A percentile compares a stretch with the other conserved stretches of the same genome.
Evolutionary conservation across 2,329 filamentous ascomycete species (phyloP).

Genomic region (Pyricularia grisea): DNA sequence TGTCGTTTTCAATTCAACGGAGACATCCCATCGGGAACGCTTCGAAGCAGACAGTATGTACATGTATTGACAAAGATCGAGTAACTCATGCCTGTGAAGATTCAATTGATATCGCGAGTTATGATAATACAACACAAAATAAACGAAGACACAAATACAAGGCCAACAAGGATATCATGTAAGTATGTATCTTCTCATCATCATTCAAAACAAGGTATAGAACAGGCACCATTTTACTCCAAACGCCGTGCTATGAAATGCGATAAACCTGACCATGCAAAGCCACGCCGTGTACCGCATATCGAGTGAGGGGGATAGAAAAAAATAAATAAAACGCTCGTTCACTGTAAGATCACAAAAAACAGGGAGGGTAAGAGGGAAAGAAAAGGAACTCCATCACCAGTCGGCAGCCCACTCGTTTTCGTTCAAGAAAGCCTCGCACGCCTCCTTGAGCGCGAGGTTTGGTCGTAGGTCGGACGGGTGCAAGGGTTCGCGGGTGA

Average conservation of each 20-base stretch:
- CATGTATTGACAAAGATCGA: too few relatives aligned
- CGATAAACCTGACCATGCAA: not conserved
- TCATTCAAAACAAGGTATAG: not conserved
- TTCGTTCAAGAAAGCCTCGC: constrained; percentile 72
- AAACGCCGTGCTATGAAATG: constrained; percentile 4
- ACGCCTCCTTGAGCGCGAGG: constrained; percentile 66
- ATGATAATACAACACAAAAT: not conserved
- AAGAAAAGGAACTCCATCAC: constrained; percentile 30
- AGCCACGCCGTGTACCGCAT: not conserved
- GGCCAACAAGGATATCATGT: not conserved
- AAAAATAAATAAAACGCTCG: not conserved
- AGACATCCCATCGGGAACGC: not conserved
- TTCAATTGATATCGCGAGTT: too few relatives aligned
- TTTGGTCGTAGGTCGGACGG: constrained; percentile 70
- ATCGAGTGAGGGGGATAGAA: not conserved
- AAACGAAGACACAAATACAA: not conserved
- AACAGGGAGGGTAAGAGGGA: not conserved
- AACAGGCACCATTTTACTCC: not conserved
- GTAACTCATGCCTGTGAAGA: too few relatives aligned
- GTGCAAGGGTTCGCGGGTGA: constrained; percentile 68
- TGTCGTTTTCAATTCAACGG: not conserved
- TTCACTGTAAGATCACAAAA: not conserved
- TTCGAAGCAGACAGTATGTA: not conserved
- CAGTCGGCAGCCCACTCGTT: constrained; percentile 94
- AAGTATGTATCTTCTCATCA: not conserved